Evolutionary conservation across 768 basidiomycete genomes (phyloP).

Genomic region (Rossbeevera mucosa): DNA sequence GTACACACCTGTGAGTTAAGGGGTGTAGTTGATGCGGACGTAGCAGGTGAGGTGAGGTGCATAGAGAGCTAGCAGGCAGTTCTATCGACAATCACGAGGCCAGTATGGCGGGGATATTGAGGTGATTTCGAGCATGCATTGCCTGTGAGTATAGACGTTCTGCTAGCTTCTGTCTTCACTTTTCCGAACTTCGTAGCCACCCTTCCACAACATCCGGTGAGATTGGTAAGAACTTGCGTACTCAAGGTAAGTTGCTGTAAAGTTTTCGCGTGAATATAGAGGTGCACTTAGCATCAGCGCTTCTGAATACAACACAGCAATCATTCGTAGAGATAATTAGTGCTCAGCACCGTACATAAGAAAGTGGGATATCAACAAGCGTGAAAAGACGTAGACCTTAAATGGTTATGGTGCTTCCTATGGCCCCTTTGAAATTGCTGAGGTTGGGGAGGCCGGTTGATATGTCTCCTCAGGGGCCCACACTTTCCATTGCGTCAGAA

Average conservation of each 20-base stretch:
- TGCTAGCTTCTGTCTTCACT: not conserved
- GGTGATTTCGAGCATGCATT: not conserved
- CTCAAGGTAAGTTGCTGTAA: not conserved
- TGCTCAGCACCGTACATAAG: not conserved
- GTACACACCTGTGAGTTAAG: constrained; percentile 6
- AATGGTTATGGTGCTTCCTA: not conserved
- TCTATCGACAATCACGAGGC: not conserved
- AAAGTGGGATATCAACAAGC: not conserved
- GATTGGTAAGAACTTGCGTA: no score
- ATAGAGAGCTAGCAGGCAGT: not conserved
- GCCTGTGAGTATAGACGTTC: not conserved
- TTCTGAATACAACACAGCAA: not conserved
- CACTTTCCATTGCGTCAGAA: constrained; percentile 18
- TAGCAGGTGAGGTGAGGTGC: not conserved
- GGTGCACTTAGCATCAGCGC: not conserved
- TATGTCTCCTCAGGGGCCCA: constrained; percentile 10
- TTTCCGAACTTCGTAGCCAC: not conserved
- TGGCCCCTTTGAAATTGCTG: not conserved
- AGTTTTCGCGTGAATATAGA: not conserved
- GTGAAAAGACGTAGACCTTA: not conserved
- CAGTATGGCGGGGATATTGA: not conserved
- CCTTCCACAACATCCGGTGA: no score
- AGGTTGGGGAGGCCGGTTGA: not conserved
- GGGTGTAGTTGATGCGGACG: not conserved
- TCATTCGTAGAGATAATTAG: not conserved